A percentile compares a stretch with the other conserved stretches of the same genome.
phyloP scores from a whole-genome alignment of 2,329 filamentous ascomycete genomes.

The Trichoderma afroharzianum region DNA sequence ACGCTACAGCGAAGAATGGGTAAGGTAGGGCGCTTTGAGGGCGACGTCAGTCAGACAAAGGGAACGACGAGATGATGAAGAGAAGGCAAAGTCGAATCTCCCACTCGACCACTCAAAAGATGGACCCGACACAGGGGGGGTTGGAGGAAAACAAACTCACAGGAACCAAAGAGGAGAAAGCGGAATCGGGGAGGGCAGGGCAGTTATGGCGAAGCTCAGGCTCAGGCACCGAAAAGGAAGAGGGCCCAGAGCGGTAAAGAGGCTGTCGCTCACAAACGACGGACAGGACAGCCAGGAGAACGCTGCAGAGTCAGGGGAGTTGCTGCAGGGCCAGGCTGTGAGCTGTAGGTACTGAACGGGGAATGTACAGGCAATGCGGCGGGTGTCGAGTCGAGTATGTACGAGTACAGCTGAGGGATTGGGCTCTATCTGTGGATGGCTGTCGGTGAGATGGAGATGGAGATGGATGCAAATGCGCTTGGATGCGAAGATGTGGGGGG shows the following conservation, averaged over 20 bases:
- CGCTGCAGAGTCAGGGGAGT: not conserved
- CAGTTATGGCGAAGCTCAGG: conserved; percentile 17
- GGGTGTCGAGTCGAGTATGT: conserved; percentile 8
- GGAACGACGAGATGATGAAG: not conserved
- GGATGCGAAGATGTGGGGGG: not conserved
- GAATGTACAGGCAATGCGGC: not conserved
- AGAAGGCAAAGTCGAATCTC: not conserved
- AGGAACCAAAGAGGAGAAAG: conserved; percentile 10
- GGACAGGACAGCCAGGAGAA: not conserved
- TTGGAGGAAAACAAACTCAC: conserved; percentile 3
- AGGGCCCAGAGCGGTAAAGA: not conserved
- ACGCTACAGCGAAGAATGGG: not conserved
- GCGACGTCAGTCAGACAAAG: conserved; percentile 2
- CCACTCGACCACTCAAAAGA: conserved; percentile 2
- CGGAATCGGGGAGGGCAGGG: conserved; percentile 4
- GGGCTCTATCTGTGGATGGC: not conserved
- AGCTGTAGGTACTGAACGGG: not conserved
- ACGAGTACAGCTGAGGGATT: conserved; percentile 13
- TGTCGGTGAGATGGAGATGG: conserved; percentile 11
- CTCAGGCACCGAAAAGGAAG: conserved; percentile 14
- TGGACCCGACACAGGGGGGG: conserved; percentile 5
- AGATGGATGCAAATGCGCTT: not conserved
- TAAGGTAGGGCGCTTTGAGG: not conserved
- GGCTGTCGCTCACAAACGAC: conserved; percentile 7
- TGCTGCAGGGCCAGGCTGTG: conserved; percentile 2